Evolutionary conservation across 2,329 filamentous ascomycete species (phyloP).

Genomic region (Ophiostoma tasmaniense): DNA sequence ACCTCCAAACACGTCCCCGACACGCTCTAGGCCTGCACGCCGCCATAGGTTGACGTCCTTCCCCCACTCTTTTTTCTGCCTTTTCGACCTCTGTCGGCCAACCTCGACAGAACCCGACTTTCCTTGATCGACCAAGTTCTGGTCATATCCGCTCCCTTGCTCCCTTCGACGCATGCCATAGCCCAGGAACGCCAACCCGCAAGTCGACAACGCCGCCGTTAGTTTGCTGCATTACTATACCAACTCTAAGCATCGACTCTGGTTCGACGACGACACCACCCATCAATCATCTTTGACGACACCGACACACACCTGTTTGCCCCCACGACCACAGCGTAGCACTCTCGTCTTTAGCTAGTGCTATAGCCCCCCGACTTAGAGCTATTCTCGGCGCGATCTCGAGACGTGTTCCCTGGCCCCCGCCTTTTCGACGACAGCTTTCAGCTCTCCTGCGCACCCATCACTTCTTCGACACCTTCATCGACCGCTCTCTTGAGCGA

Average conservation of each 20-base stretch:
- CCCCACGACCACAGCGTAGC: neutral
- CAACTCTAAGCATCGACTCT: neutral
- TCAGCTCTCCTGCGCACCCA: neutral
- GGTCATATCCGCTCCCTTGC: neutral
- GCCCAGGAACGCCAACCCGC: neutral
- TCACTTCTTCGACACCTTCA: neutral
- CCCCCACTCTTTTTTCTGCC: constrained; percentile 9
- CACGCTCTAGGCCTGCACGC: neutral
- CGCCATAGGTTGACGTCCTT: constrained; percentile 1
- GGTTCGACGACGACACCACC: neutral
- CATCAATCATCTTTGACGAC: neutral
- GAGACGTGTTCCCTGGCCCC: neutral
- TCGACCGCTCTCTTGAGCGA: neutral
- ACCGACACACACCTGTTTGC: neutral
- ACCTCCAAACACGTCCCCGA: neutral
- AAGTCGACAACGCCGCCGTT: neutral
- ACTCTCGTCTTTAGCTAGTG: neutral
- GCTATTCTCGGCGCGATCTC: neutral
- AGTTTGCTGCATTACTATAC: neutral
- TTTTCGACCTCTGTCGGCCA: neutral
- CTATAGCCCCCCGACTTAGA: neutral
- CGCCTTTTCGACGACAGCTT: constrained; percentile 5
- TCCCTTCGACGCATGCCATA: neutral
- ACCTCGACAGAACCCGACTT: neutral
- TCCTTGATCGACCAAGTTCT: neutral